Percentiles rank a stretch among this genome's conserved stretches.
phyloP scores from a whole-genome alignment of 1,284 basidiomycete species.

The Macrocystidia cucumis region DNA sequence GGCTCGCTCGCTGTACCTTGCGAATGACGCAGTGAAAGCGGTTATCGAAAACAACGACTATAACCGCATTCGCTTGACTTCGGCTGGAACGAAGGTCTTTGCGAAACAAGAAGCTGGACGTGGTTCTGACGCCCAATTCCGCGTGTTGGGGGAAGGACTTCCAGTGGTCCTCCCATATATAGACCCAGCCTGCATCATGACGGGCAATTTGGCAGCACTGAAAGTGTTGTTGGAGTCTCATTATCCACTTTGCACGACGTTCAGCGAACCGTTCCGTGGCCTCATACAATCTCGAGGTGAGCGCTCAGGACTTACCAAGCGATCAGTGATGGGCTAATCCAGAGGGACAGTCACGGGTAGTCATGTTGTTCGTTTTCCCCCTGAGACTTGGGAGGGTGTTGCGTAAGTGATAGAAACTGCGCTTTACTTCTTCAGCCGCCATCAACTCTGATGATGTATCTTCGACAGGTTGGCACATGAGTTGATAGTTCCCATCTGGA shows the following conservation, averaged over 20 bases:
- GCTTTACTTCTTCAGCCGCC: conserved; percentile 3
- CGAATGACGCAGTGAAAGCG: conserved; percentile 77
- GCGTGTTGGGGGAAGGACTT: conserved; percentile 82
- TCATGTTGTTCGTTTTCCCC: conserved; percentile 63
- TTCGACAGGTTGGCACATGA: conserved; percentile 69
- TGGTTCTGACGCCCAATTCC: conserved; percentile 55
- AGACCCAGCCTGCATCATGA: conserved; percentile 54
- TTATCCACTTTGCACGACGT: conserved; percentile 69
- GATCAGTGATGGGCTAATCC: too few species aligned
- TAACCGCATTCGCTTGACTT: conserved; percentile 79
- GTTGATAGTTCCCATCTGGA: conserved; percentile 85
- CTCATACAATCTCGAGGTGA: conserved; percentile 42
- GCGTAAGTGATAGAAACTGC: conserved; percentile 33
- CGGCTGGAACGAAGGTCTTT: conserved; percentile 86
- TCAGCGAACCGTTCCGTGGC: conserved; percentile 50
- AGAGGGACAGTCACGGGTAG: conserved; percentile 56
- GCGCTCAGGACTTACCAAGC: too few species aligned
- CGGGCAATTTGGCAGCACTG: conserved; percentile 53
- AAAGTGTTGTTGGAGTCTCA: conserved; percentile 64
- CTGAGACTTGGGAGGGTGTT: conserved; percentile 43
- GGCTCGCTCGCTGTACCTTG: conserved; percentile 84
- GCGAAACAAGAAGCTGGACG: conserved; percentile 59
- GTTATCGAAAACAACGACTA: conserved; percentile 84
- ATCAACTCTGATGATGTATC: too few species aligned
- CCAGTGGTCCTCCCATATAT: conserved; percentile 79